These are phyloP conservation scores for Lichtheimia ramosa DNA, from an alignment of 371 early-diverging fungal species.

Conservation along the genomic window DNA sequence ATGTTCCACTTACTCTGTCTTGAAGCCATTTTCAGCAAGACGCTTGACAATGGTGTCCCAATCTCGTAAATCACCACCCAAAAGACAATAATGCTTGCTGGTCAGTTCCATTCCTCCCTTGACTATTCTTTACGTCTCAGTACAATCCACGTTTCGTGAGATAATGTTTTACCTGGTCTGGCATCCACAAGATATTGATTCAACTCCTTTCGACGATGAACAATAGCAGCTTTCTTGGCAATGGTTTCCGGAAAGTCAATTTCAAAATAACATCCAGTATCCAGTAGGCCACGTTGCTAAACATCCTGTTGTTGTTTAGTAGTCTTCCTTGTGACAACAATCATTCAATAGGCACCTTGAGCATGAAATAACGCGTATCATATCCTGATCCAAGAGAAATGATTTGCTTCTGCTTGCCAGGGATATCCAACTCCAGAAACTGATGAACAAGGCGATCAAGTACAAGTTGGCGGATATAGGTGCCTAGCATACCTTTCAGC, in stretches of 20 bases:
- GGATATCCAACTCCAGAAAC: slow-evolving; percentile 51
- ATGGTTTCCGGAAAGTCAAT: slow-evolving; percentile 92
- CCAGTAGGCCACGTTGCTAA: neutral
- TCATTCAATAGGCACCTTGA: slow-evolving; percentile 23
- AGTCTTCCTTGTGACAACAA: slow-evolving; percentile 4
- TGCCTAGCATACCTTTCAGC: slow-evolving; percentile 46
- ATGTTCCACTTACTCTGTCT: slow-evolving; percentile 42
- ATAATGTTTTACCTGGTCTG: too few species aligned
- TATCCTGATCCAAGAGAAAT: slow-evolving; percentile 90
- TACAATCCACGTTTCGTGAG: too few species aligned
- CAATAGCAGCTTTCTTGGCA: slow-evolving; percentile 69
- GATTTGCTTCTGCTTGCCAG: slow-evolving; percentile 65
- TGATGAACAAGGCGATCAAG: slow-evolving; percentile 63
- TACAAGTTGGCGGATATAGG: slow-evolving; percentile 70
- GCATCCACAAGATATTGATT: neutral
- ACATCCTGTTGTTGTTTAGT: neutral
- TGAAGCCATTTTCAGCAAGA: slow-evolving; percentile 68
- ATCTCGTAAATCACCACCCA: slow-evolving; percentile 82
- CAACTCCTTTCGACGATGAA: slow-evolving; percentile 45
- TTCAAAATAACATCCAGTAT: slow-evolving; percentile 69
- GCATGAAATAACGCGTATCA: slow-evolving; percentile 89
- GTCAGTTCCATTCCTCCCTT: slow-evolving; percentile 76
- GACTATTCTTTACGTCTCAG: slow-evolving; percentile 25
- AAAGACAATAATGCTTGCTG: slow-evolving; percentile 63
- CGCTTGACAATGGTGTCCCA: slow-evolving; percentile 59